Conservation (phyloP, 2,329 filamentous ascomycete species). For the Epichloe glyceriae region DNA sequence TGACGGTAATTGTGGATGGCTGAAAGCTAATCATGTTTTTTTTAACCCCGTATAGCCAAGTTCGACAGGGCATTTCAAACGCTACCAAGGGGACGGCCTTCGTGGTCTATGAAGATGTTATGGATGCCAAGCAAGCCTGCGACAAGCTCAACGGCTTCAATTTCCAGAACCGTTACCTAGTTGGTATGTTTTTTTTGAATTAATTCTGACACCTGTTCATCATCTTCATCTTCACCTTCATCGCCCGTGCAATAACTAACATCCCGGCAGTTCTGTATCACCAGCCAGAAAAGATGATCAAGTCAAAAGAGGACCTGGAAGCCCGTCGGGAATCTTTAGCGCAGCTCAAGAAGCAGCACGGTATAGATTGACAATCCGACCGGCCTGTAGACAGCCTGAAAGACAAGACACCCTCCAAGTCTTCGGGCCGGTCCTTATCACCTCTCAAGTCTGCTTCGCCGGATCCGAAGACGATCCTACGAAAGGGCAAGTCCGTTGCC, state of each 20-base stretch:
- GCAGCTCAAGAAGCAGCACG: conserved; percentile 93
- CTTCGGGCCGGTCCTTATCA: conserved; percentile 49
- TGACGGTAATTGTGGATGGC: neutral
- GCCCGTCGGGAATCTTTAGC: conserved; percentile 94
- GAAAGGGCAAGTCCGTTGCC: conserved; percentile 27
- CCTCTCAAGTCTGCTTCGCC: conserved; percentile 27
- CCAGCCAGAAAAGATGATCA: conserved; percentile 55
- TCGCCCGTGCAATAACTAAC: neutral
- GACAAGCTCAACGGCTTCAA: conserved; percentile 99
- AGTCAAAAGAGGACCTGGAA: conserved; percentile 86
- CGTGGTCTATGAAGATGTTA: conserved; percentile 98
- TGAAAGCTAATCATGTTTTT: conserved; percentile 3
- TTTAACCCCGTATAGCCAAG: conserved; percentile 54
- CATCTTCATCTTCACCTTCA: neutral
- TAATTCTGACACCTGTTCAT: conserved; percentile 4
- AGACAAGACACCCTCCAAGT: conserved; percentile 30
- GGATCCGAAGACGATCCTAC: conserved; percentile 31
- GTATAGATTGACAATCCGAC: conserved; percentile 91
- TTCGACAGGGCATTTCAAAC: conserved; percentile 92
- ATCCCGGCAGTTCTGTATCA: conserved; percentile 43
- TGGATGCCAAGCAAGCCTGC: conserved; percentile 97
- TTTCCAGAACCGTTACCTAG: conserved; percentile 98
- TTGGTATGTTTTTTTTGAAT: conserved; percentile 48
- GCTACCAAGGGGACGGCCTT: conserved; percentile 98
- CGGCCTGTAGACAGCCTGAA: conserved; percentile 45